Conservation (phyloP, 192 early-diverging fungal genomes). For the Jimgerdemannia lactiflua region DNA sequence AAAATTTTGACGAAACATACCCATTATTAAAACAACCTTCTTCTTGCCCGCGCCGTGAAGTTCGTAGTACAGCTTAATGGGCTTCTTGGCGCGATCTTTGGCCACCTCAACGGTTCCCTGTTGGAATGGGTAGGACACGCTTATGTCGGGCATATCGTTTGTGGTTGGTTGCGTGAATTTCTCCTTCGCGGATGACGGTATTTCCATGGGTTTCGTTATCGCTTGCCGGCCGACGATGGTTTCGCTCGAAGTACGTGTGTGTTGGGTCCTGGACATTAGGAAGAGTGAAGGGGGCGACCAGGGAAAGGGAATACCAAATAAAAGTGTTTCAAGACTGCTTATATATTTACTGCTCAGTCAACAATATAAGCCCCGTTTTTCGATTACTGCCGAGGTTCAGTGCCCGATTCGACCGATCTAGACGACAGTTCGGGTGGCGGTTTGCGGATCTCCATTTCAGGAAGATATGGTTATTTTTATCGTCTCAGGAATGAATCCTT, state of each 20-base stretch:
- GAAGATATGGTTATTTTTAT: too few relatives aligned
- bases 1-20: slow-evolving; percentile 14
- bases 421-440: too few relatives aligned
- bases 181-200: not conserved
- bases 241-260: not conserved
- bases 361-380: too few relatives aligned
- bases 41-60: slow-evolving; percentile 65
- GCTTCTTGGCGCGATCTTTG: slow-evolving; percentile 24
- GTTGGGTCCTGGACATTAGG: not conserved
- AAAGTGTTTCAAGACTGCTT: too few relatives aligned
- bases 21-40: slow-evolving; percentile 72
- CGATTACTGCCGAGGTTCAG: too few relatives aligned
- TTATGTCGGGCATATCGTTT: not conserved
- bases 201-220: not conserved
- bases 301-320: too few relatives aligned
- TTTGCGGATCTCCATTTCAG: too few relatives aligned
- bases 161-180: not conserved
- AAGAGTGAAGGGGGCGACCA: not conserved
- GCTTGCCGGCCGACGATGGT: not conserved
- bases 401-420: too few relatives aligned
- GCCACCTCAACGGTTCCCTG: slow-evolving; percentile 36
- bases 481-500: too few relatives aligned
- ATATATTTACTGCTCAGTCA: too few relatives aligned
- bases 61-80: slow-evolving; percentile 69
- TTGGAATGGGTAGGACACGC: slow-evolving; percentile 5